Conservation (phyloP, 2,329 filamentous ascomycete species). For the Hypoxylon sp. region DNA sequence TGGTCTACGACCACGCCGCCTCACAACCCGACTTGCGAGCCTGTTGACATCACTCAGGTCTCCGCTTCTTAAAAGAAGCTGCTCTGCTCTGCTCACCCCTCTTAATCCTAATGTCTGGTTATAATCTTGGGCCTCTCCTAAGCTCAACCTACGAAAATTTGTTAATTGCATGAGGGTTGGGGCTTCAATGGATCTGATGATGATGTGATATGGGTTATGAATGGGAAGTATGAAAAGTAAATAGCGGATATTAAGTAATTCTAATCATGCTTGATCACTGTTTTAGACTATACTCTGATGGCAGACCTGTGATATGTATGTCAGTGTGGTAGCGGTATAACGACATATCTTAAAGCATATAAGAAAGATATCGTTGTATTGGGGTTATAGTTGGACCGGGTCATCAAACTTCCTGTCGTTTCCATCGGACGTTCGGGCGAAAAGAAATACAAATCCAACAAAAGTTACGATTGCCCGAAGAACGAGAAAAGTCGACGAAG, state of each 20-base stretch:
- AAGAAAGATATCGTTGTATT: background rate
- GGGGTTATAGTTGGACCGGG: background rate
- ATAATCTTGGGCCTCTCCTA: slow-evolving; percentile 5
- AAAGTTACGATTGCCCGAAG: too few species aligned
- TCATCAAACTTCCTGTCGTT: too few species aligned
- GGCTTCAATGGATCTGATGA: background rate
- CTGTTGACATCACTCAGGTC: slow-evolving; percentile 53
- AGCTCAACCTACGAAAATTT: slow-evolving; percentile 46
- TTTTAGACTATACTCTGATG: background rate
- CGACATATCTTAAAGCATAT: background rate
- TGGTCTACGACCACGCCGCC: slow-evolving; percentile 52
- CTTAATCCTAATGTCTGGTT: slow-evolving; percentile 27
- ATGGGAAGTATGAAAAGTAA: background rate
- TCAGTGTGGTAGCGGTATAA: background rate
- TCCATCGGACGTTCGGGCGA: too few species aligned
- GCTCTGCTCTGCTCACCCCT: background rate
- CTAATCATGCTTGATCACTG: slow-evolving; percentile 1
- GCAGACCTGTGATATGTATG: background rate
- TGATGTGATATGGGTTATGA: slow-evolving; percentile 1
- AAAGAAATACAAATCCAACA: too few species aligned
- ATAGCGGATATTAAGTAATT: slow-evolving; percentile 14
- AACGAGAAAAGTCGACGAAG: too few species aligned
- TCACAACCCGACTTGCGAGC: slow-evolving; percentile 57
- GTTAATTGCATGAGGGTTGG: slow-evolving; percentile 1
- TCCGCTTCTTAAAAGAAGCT: slow-evolving; percentile 22